These are phyloP conservation scores for Russula foetens DNA, from an alignment of 768 basidiomycete species.

Conservation along the genomic window DNA sequence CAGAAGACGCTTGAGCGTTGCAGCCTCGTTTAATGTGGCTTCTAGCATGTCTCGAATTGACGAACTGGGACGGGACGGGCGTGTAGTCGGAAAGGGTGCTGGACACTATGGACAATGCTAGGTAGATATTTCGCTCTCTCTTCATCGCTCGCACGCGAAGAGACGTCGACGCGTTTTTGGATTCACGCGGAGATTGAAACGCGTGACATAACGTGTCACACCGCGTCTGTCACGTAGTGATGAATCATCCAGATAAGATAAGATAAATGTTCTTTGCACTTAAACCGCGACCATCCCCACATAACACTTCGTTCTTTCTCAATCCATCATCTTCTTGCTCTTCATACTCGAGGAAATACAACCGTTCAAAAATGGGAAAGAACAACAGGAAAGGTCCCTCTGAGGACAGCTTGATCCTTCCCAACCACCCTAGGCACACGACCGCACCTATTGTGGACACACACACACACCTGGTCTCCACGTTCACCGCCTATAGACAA, in stretches of 20 bases:
- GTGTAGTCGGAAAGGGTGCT: no score
- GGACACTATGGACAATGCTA: no score
- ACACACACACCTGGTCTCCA: slow-evolving; percentile 77
- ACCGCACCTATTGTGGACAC: slow-evolving; percentile 62
- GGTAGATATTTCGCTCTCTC: no score
- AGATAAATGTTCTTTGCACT: not conserved
- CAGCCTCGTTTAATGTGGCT: slow-evolving; percentile 84
- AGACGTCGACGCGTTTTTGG: not conserved
- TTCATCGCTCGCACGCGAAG: not conserved
- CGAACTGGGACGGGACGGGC: not conserved
- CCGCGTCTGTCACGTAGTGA: slow-evolving; percentile 6
- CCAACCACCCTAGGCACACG: slow-evolving; percentile 6
- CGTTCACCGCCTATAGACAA: slow-evolving; percentile 51
- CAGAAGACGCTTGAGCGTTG: slow-evolving; percentile 83
- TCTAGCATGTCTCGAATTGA: slow-evolving; percentile 55
- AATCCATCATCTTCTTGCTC: not conserved
- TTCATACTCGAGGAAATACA: not conserved
- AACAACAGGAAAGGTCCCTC: slow-evolving; percentile 17
- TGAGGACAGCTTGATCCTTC: slow-evolving; percentile 15
- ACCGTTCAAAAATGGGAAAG: slow-evolving; percentile 5
- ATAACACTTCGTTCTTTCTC: not conserved
- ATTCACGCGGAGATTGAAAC: slow-evolving; percentile 18
- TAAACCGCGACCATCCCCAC: not conserved
- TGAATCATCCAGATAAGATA: not conserved
- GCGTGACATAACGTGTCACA: slow-evolving; percentile 19